Percentiles rank a stretch among this genome's conserved stretches.
phyloP scores from a whole-genome alignment of 1,284 basidiomycete genomes.

The Irpex sp. region DNA sequence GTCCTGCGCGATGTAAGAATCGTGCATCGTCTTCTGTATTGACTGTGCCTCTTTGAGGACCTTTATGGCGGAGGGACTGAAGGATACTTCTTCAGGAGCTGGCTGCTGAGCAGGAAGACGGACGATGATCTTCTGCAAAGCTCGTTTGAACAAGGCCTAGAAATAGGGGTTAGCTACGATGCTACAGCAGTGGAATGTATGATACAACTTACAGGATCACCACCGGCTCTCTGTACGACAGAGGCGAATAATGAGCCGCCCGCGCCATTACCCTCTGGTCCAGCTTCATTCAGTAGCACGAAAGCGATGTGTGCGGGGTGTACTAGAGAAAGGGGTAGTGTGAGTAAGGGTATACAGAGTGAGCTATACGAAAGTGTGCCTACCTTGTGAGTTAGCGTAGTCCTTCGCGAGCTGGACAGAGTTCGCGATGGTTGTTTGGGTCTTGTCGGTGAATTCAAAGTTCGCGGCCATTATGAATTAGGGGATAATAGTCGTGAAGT shows the following conservation, averaged over 20 bases:
- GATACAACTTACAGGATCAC: slow-evolving; percentile 57
- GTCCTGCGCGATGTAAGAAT: slow-evolving; percentile 92
- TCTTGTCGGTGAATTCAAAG: slow-evolving; percentile 80
- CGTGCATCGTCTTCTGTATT: slow-evolving; percentile 86
- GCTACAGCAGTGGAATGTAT: slow-evolving; percentile 14
- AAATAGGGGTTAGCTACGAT: slow-evolving; percentile 16
- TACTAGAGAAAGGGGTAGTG: slow-evolving; percentile 35
- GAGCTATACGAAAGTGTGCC: slow-evolving; percentile 7
- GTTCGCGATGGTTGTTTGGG: slow-evolving; percentile 59
- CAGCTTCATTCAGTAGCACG: slow-evolving; percentile 64
- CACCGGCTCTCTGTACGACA: slow-evolving; percentile 75
- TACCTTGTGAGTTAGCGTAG: slow-evolving; percentile 76
- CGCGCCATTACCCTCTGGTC: slow-evolving; percentile 32
- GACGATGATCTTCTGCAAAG: slow-evolving; percentile 66
- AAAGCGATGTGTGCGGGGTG: slow-evolving; percentile 77
- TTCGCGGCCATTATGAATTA: slow-evolving; percentile 46
- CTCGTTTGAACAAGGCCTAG: slow-evolving; percentile 57
- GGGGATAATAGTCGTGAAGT: neutral
- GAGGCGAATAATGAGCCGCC: slow-evolving; percentile 63
- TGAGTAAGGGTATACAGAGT: neutral
- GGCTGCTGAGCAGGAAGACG: slow-evolving; percentile 83
- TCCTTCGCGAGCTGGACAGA: slow-evolving; percentile 82
- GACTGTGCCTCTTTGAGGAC: slow-evolving; percentile 79
- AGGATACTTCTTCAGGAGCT: slow-evolving; percentile 73
- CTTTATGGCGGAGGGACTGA: slow-evolving; percentile 61